Base-by-base conservation (phyloP, 805 yeast genomes). In the Alloascoidea africana region DNA sequence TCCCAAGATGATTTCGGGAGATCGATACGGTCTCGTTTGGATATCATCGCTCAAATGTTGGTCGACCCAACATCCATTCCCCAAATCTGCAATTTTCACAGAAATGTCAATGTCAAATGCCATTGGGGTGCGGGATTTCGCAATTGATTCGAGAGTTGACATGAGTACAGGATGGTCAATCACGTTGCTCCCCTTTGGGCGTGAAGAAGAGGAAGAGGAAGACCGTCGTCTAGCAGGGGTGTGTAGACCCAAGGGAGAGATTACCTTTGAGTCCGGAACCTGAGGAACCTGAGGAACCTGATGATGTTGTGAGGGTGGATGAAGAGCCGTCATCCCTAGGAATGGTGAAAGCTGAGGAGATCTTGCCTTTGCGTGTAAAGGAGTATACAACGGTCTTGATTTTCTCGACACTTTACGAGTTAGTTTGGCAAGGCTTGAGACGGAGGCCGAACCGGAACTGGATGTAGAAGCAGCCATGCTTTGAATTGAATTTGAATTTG, bases 41-140 rank as follows among this genome's bases (percentile, higher is more conserved):
- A 76, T 75, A 48, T 75, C 80, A 47, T 73, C 71, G 3, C 82
- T 73, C 50, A 70, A 76, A 50, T 76, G 84, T 38, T 65, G 68
- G 46, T 68, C 60, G 17, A 61, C 57, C 73, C 76, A 74, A 53
- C 82, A 75, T 3, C 82, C 79, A 50, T 76, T 76, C 23, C 84
- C 84, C 42, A 76, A 60, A 52, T 76, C 84, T 2, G 83, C 83
- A 32, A 76, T 66, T 45, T 76, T 76, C 27, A 76, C 71, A 6
- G 56, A 54, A 14, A 59, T 58, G 14, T 57, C 41, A 14, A 6
- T 14, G n/a, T 34, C 36, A 13, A 42, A 34, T 4, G 42, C n/a
- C 13, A n/a, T n/a, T 23, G 8, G 13, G n/a, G 8, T 8, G 8
- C 13, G 13, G n/a, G 13, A 8, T 23, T n/a, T n/a, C 8, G 30